Conservation (phyloP, 371 early-diverging fungal species). For the Entomophthora muscae region DNA sequence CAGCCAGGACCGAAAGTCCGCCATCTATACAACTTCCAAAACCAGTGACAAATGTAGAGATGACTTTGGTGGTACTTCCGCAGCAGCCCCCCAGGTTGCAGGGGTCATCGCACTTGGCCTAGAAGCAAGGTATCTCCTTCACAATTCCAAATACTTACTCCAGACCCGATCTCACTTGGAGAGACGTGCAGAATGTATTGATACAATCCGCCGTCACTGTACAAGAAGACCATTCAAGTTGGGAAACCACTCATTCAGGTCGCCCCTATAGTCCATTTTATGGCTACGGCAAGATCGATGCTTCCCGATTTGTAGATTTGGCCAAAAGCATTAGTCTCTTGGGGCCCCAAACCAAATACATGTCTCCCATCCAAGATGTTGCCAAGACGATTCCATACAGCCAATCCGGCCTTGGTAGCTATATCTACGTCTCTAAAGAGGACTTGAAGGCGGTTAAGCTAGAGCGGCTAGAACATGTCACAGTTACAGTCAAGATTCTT, state of each 20-base stretch:
- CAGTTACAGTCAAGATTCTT: constrained; percentile 61
- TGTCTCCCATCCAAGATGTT: neutral
- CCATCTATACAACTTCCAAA: neutral
- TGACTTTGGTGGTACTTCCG: constrained; percentile 74
- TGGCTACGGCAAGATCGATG: constrained; percentile 85
- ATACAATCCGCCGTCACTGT: constrained; percentile 68
- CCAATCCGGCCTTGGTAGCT: constrained; percentile 17
- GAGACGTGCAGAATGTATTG: constrained; percentile 74
- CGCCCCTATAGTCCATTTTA: constrained; percentile 68
- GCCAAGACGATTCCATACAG: neutral
- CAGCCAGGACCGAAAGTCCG: neutral
- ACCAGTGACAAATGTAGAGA: constrained; percentile 18
- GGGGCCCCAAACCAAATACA: constrained; percentile 31
- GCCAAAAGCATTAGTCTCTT: constrained; percentile 50
- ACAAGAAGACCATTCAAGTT: constrained; percentile 30
- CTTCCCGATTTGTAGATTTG: constrained; percentile 53
- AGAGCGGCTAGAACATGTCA: constrained; percentile 60
- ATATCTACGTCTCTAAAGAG: constrained; percentile 21
- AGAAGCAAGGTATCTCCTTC: neutral
- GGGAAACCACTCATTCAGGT: constrained; percentile 38
- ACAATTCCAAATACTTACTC: neutral
- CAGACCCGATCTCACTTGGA: constrained; percentile 74
- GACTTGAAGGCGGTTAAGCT: constrained; percentile 21
- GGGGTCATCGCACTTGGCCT: constrained; percentile 85
- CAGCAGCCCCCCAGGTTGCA: constrained; percentile 88